A percentile compares a stretch with the other conserved stretches of the same genome.
Conservation (phyloP, 139 green algal species). For the Tetradesmus lagerheimii region DNA sequence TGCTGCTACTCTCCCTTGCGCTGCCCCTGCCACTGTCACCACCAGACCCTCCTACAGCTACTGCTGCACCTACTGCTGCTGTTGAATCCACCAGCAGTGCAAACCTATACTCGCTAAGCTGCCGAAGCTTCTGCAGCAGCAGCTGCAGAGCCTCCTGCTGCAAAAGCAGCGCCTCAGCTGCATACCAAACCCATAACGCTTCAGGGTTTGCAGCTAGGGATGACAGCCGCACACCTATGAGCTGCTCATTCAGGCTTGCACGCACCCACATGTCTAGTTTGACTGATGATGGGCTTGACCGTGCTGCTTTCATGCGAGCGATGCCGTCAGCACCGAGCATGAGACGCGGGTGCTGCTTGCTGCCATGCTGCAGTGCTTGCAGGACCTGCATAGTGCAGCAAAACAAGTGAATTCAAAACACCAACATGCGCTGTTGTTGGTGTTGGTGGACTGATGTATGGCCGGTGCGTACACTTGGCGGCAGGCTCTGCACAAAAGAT, state of each 20-base stretch:
- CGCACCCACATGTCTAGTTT: constrained; percentile 33
- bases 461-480: no score
- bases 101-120: constrained; percentile 9
- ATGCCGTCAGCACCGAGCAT: constrained; percentile 42
- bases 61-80: constrained; percentile 14
- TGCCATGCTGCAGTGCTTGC: constrained; percentile 35
- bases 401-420: no score
- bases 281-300: background rate
- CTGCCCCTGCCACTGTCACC: background rate
- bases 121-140: constrained; percentile 10
- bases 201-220: background rate
- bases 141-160: constrained; percentile 8
- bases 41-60: background rate
- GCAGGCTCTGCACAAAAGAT: no score
- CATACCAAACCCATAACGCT: constrained; percentile 6
- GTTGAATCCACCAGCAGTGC: constrained; percentile 20
- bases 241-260: constrained; percentile 46
- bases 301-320: constrained; percentile 13
- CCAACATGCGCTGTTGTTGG: no score
- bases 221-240: constrained; percentile 30
- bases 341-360: constrained; percentile 30
- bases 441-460: background rate
- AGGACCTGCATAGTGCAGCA: constrained; percentile 26
- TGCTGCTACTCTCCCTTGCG: background rate
- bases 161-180: constrained; percentile 19